phyloP scores from a whole-genome alignment of 2,329 filamentous ascomycete species.

The Coniochaeta ligniaria region DNA sequence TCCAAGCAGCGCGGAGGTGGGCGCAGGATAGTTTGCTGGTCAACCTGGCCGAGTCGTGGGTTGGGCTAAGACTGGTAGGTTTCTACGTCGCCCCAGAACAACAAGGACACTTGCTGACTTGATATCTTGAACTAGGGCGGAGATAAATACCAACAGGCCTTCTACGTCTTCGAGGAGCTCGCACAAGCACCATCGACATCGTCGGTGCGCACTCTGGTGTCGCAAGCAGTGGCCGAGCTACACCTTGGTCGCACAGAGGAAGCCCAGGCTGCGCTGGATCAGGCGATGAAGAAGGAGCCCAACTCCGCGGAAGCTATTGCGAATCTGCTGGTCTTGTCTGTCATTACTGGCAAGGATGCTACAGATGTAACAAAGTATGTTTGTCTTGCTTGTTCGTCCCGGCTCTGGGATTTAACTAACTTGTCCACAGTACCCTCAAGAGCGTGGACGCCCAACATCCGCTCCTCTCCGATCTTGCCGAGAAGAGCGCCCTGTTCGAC shows the following conservation, averaged over 20 bases:
- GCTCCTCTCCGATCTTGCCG: constrained; percentile 65
- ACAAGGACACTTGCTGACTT: constrained; percentile 1
- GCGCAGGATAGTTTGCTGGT: constrained; percentile 91
- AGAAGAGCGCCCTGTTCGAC: constrained; percentile 85
- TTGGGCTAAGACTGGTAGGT: constrained; percentile 75
- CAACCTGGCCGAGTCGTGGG: constrained; percentile 93
- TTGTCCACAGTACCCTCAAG: constrained; percentile 40
- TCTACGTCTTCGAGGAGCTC: constrained; percentile 96
- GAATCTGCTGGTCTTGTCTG: constrained; percentile 73
- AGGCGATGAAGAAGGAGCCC: constrained; percentile 69
- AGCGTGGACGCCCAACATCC: constrained; percentile 59
- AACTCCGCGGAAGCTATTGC: constrained; percentile 69
- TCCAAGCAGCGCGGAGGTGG: constrained; percentile 79
- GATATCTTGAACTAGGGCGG: constrained; percentile 55
- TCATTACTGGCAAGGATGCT: constrained; percentile 66
- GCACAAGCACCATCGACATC: constrained; percentile 79
- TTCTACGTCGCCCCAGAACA: neutral
- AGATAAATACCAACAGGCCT: constrained; percentile 92
- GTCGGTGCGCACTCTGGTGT: constrained; percentile 67
- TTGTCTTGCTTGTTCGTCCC: neutral
- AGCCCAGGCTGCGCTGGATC: constrained; percentile 76
- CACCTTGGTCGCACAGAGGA: constrained; percentile 86
- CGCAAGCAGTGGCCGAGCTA: constrained; percentile 85
- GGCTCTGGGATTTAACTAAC: neutral
- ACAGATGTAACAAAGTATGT: constrained; percentile 56